These are phyloP conservation scores for Salix purpurea DNA, from an alignment of 345 rosid species.

Conservation along the genomic window DNA sequence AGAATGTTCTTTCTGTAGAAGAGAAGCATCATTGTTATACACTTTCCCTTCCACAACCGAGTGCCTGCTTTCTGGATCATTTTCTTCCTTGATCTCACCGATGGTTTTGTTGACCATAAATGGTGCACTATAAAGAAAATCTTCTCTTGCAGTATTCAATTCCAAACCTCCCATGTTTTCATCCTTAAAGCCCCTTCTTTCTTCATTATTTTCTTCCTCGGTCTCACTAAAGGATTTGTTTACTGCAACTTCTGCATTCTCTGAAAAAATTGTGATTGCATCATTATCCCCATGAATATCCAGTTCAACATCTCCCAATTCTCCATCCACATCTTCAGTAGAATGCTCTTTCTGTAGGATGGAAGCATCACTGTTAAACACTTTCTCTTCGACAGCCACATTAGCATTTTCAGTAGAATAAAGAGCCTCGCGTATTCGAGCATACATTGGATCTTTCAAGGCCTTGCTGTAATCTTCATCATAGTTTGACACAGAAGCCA, in stretches of 20 bases:
- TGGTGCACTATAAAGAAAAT: not conserved
- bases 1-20: constrained; percentile 18
- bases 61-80: too few relatives aligned
- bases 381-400: constrained; percentile 23
- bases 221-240: constrained; percentile 14
- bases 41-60: constrained; percentile 23
- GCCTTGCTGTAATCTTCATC: constrained; percentile 68
- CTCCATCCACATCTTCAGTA: constrained; percentile 2
- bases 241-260: not conserved
- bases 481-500: constrained; percentile 49
- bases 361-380: constrained; percentile 10
- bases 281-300: not conserved
- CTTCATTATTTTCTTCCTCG: constrained; percentile 12
- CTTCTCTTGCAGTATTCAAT: constrained; percentile 2
- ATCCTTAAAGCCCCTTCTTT: not conserved
- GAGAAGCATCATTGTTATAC: constrained; percentile 8
- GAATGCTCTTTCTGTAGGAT: constrained; percentile 17
- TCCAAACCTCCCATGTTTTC: constrained; percentile 3
- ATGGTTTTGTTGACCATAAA: too few relatives aligned
- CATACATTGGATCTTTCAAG: constrained; percentile 61
- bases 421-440: constrained; percentile 50
- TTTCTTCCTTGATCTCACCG: too few relatives aligned
- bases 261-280: not conserved
- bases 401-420: constrained; percentile 31
- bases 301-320: constrained; percentile 4